Base-by-base conservation (phyloP, 768 basidiomycete species). In the Trametes sanguinea region DNA sequence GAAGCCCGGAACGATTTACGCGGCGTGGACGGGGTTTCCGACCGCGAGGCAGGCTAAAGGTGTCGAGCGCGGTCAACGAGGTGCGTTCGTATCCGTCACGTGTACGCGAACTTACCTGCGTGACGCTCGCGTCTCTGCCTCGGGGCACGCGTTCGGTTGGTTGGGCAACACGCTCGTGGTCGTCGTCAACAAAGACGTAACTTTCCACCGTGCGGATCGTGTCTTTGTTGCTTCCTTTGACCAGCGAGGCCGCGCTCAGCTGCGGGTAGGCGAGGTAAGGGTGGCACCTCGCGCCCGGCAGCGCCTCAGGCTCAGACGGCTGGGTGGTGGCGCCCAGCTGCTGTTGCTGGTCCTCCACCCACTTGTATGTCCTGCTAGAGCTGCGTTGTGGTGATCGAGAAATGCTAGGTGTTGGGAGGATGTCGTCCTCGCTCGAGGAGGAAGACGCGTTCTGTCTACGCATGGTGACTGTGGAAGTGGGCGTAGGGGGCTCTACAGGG, bases 181-280 rank as follows among this genome's bases (percentile, higher is more conserved):
- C 71, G 37, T 72, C 73, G 54, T 77, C 76, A 53, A 81, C 71
- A 51, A 81, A 62, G 59, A 81, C 76, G 64, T 77, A 81, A 60
- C 77, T 76, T 22, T 79, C 74, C 60, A 74, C 65, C 53, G 75
- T 75, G 35, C 69, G 71, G 11, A 64, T 67, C 44, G 76, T 78
- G 57, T 78, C 76, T 5, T 65, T 55, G 50, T 69, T 70, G 33
- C 54, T 47, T 46, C 35, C 35, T 37, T 65, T 71, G 47, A 66
- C 65, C 51, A 75, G 63, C 30, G 75, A 61, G 17, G 72, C 66
- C 60, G 68, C 60, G 62, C 50, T 74, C 60, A 75, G 60, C 52
- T 76, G 75, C 10, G 79, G 76, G 48, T 78, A 78, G 0, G 78
- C 76, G 51, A 78, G 76, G 66, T 78, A 80, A n/a, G 78, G 76